Evolutionary conservation across 1,284 basidiomycete species (phyloP).

Genomic region (Malassezia furfur): DNA sequence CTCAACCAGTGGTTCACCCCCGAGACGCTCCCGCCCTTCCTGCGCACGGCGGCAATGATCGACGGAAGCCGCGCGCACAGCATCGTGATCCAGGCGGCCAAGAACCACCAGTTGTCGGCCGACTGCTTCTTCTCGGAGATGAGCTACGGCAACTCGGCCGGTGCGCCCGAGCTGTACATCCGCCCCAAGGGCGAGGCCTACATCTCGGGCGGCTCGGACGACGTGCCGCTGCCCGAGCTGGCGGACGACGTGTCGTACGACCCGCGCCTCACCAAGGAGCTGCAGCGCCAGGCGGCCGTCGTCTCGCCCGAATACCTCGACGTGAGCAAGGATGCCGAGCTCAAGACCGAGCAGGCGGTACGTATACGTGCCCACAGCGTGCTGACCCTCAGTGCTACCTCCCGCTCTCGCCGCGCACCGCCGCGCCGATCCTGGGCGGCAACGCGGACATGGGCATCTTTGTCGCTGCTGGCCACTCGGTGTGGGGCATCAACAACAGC

Average conservation of each 20-base stretch:
- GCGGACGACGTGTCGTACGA: slow-evolving; percentile 43
- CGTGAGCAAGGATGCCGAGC: slow-evolving; percentile 38
- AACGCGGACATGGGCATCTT: slow-evolving; percentile 51
- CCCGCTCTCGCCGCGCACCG: slow-evolving; percentile 52
- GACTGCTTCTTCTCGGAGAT: slow-evolving; percentile 55
- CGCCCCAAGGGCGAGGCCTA: slow-evolving; percentile 49
- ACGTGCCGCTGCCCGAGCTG: slow-evolving; percentile 45
- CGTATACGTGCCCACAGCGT: background rate
- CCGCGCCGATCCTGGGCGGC: slow-evolving; percentile 52
- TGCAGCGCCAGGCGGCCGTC: slow-evolving; percentile 51
- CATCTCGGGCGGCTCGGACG: slow-evolving; percentile 49
- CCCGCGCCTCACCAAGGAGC: slow-evolving; percentile 46
- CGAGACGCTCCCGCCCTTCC: slow-evolving; percentile 26
- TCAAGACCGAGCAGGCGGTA: slow-evolving; percentile 51
- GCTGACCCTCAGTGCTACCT: slow-evolving; percentile 50
- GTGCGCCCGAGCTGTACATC: slow-evolving; percentile 35
- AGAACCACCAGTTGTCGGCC: slow-evolving; percentile 36
- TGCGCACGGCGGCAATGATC: slow-evolving; percentile 46
- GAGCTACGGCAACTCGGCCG: slow-evolving; percentile 39
- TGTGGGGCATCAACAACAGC: slow-evolving; percentile 51
- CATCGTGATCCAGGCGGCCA: slow-evolving; percentile 49
- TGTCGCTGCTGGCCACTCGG: slow-evolving; percentile 51
- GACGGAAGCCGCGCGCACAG: slow-evolving; percentile 53
- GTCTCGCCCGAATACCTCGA: slow-evolving; percentile 51
- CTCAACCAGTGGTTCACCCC: slow-evolving; percentile 53